Conservation (phyloP, 2,329 filamentous ascomycete genomes). For the Botrytis sinoallii region DNA sequence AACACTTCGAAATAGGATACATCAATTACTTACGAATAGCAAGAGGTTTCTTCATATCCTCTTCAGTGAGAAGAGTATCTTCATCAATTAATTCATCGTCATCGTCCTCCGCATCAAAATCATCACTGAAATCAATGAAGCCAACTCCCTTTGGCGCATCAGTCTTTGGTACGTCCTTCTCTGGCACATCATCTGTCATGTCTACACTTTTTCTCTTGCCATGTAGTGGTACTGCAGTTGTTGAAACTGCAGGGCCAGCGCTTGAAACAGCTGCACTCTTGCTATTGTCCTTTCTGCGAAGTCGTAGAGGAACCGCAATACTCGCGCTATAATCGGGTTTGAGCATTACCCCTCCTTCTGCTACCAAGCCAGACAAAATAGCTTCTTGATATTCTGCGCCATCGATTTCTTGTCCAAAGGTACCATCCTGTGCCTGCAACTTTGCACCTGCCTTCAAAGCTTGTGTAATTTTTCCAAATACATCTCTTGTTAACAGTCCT, state of each 20-base stretch:
- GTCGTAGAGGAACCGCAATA: constrained; percentile 49
- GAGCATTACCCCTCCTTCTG: constrained; percentile 61
- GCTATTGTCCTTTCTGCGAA: constrained; percentile 48
- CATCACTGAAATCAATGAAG: constrained; percentile 60
- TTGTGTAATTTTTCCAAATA: constrained; percentile 66
- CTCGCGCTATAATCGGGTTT: constrained; percentile 59
- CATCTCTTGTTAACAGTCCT: constrained; percentile 61
- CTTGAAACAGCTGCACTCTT: constrained; percentile 47
- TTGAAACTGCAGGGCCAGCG: constrained; percentile 38
- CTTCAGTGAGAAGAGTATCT: constrained; percentile 78
- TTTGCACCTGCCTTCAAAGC: constrained; percentile 68
- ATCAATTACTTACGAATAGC: constrained; percentile 68
- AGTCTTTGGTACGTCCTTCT: constrained; percentile 6
- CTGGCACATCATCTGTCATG: constrained; percentile 24
- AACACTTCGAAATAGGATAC: constrained; percentile 7
- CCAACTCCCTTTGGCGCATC: constrained; percentile 55
- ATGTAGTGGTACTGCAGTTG: constrained; percentile 33
- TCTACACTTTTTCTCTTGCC: constrained; percentile 34
- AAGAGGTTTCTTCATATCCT: constrained; percentile 74
- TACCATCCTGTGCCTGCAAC: constrained; percentile 66
- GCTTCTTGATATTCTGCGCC: constrained; percentile 67
- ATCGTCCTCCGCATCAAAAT: constrained; percentile 49
- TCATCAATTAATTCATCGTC: constrained; percentile 92
- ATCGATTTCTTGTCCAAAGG: constrained; percentile 45
- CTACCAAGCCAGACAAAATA: constrained; percentile 75